phyloP scores from a whole-genome alignment of 1,139 yeast species.

The Debaryomyces sp. region DNA sequence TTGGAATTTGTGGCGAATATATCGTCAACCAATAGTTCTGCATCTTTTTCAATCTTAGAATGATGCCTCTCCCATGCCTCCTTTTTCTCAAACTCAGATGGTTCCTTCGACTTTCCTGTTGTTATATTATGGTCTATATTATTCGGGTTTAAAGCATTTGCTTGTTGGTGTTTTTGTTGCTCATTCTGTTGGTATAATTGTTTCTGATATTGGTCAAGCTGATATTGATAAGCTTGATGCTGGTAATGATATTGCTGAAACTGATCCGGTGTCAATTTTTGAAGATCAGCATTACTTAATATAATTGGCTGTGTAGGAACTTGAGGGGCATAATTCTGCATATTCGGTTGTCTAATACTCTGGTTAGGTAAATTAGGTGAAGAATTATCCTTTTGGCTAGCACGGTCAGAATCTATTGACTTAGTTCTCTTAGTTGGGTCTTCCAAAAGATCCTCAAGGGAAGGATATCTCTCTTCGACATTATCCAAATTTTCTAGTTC shows the following conservation, averaged over 20 bases:
- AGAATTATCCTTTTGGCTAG: not conserved
- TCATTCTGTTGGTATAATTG: constrained; percentile 8
- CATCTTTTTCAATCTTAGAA: constrained; percentile 25
- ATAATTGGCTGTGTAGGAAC: constrained; percentile 22
- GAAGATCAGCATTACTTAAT: constrained; percentile 18
- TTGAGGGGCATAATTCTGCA: constrained; percentile 1
- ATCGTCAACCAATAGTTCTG: constrained; percentile 46
- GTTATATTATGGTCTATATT: not conserved
- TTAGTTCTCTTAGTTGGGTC: constrained; percentile 9
- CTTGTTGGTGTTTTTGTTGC: constrained; percentile 9
- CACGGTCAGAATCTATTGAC: not conserved
- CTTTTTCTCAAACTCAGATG: constrained; percentile 28
- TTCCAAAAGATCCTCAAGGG: constrained; percentile 38
- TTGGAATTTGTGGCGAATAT: constrained; percentile 28
- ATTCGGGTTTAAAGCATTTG: not conserved
- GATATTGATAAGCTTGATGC: constrained; percentile 26
- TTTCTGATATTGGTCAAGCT: constrained; percentile 21
- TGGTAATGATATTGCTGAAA: constrained; percentile 25
- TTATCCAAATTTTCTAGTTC: constrained; percentile 42
- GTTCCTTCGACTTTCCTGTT: not conserved
- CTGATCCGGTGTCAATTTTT: constrained; percentile 24
- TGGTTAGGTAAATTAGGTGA: not conserved
- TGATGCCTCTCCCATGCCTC: constrained; percentile 43
- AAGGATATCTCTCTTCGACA: constrained; percentile 48
- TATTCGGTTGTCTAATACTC: not conserved